Evolutionary conservation across 352 stramenopile genomes (phyloP).

Genomic region (Globisporangium acanthophoron): DNA sequence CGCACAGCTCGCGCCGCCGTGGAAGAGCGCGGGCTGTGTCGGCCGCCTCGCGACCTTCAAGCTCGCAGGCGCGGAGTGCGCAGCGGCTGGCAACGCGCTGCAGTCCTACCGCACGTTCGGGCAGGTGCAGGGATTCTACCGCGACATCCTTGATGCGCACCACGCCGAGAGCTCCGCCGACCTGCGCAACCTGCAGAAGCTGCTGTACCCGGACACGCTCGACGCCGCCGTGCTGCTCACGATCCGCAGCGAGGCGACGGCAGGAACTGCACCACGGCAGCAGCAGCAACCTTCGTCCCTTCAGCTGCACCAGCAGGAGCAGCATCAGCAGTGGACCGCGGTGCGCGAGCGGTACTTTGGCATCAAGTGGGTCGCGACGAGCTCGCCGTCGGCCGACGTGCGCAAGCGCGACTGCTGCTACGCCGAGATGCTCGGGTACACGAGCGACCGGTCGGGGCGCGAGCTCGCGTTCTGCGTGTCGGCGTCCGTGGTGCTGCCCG

Average conservation of each 20-base stretch:
- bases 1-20: constrained; percentile 27
- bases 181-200: constrained; percentile 35
- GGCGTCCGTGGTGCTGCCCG: constrained; percentile 35
- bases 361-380: constrained; percentile 41
- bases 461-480: constrained; percentile 36
- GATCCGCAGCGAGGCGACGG: constrained; percentile 7
- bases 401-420: constrained; percentile 38
- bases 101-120: constrained; percentile 44
- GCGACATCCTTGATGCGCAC: constrained; percentile 38
- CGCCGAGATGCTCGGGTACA: constrained; percentile 47
- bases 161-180: constrained; percentile 28
- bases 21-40: constrained; percentile 29
- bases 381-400: constrained; percentile 17
- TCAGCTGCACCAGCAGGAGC: background rate
- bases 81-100: constrained; percentile 13
- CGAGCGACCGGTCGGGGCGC: constrained; percentile 23
- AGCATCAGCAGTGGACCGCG: constrained; percentile 9
- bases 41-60: constrained; percentile 43
- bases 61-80: constrained; percentile 15
- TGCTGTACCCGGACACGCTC: constrained; percentile 37
- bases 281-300: background rate
- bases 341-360: constrained; percentile 37
- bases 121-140: constrained; percentile 42
- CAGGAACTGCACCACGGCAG: background rate
- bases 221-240: constrained; percentile 35